Evolutionary conservation across 495 filamentous ascomycete genomes (phyloP).

Genomic region (Haplographium delicatum): DNA sequence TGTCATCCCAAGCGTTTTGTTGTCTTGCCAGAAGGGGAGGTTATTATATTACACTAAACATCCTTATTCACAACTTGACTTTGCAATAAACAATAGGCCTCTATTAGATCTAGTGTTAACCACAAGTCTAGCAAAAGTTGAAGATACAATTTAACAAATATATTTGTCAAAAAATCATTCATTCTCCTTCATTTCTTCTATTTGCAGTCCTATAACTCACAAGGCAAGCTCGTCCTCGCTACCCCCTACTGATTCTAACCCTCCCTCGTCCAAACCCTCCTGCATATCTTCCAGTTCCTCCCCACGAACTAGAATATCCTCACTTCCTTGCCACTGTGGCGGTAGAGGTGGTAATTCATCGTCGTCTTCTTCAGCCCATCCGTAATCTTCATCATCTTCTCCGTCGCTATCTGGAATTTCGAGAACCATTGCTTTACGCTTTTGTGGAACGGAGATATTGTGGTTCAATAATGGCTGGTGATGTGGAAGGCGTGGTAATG

Average conservation of each 20-base stretch:
- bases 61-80: too few species aligned
- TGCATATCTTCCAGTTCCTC: constrained; percentile 39
- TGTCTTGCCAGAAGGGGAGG: too few species aligned
- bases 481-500: background rate
- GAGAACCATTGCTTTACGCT: constrained; percentile 21
- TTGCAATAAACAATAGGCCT: too few species aligned
- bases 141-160: too few species aligned
- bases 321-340: constrained; percentile 27
- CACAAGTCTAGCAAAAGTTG: too few species aligned
- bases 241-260: constrained; percentile 22
- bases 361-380: constrained; percentile 26
- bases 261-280: constrained; percentile 27
- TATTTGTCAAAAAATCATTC: too few species aligned
- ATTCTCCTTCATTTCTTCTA: too few species aligned
- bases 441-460: constrained; percentile 14
- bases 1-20: too few species aligned
- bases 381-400: constrained; percentile 28
- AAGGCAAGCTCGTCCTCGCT: constrained; percentile 25
- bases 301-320: constrained; percentile 33
- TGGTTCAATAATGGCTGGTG: background rate
- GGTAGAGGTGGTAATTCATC: constrained; percentile 20
- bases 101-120: too few species aligned
- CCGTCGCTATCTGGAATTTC: constrained; percentile 25
- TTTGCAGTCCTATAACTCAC: too few species aligned
- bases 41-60: too few species aligned